phyloP scores from a whole-genome alignment of 2,329 filamentous ascomycete genomes.

The Claviceps sp. region DNA sequence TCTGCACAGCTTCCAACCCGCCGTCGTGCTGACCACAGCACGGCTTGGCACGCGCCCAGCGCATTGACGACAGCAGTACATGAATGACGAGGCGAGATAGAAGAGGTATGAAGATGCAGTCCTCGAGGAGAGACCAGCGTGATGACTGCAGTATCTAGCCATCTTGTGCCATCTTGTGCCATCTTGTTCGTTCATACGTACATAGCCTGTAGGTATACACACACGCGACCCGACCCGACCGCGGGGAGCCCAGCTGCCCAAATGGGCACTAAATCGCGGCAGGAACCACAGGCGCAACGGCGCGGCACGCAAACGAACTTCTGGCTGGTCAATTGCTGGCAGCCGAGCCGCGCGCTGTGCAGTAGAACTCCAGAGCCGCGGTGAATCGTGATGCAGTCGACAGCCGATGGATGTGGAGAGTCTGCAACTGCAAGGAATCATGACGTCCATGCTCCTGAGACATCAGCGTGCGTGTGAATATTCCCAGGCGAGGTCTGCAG shows the following conservation, averaged over 20 bases:
- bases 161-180: neutral
- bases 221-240: conserved; percentile 3
- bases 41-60: neutral
- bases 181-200: neutral
- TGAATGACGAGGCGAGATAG: neutral
- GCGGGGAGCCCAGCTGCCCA: neutral
- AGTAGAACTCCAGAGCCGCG: neutral
- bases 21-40: neutral
- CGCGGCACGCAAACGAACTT: neutral
- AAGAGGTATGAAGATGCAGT: neutral
- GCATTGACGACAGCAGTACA: neutral
- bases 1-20: neutral
- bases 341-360: neutral
- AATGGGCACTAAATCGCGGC: neutral
- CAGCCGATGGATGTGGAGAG: too few relatives aligned
- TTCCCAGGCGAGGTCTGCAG: too few relatives aligned
- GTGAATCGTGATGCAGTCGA: neutral
- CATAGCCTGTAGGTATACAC: too few relatives aligned
- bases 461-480: too few relatives aligned
- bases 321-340: neutral
- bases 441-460: too few relatives aligned
- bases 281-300: neutral
- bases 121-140: neutral
- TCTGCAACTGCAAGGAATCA: too few relatives aligned
- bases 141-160: neutral